Evolutionary conservation across 352 stramenopile genomes (phyloP), one percentile per base, ranked within the genome.

Genomic region (Pythium scleroteichum): DNA sequence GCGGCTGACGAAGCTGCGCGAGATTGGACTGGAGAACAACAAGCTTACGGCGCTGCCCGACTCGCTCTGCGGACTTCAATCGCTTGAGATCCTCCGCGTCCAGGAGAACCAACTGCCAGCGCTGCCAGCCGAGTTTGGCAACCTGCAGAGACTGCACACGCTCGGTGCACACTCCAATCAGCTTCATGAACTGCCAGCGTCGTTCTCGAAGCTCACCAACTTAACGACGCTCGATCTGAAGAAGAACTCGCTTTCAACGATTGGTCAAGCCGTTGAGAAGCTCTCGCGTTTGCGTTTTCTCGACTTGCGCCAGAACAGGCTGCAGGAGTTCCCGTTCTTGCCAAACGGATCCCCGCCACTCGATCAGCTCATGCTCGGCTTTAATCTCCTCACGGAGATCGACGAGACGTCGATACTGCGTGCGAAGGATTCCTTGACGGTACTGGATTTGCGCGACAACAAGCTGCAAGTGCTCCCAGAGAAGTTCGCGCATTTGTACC

Each of bases 391-490:
- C 0, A 53, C 57, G 5, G 46, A 66, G 20, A 72, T 94, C n/a
- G 66, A 78, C 24, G 75, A 78, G 5, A 54, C 64, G 2, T 74
- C 75, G 9, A 62, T 92, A 20, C 20, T 84, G 46, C 62, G 66
- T 29, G 80, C 78, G 16, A 82, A 87, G 57, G 67, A 90, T 20
- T 77, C 81, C 9, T 61, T 95, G 29, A 91, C 81, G 0, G 79
- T 94, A 6, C 40, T 95, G 3, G 85, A 93, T 54, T 41, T 93
- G 13, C 76, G 85, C 51, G 87, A 95, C 45, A 95, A 95, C 64
- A 91, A 90, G 27, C 69, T 95, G 41, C 58, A 76, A 24, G 45
- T 32, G 26, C 59, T 95, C 27, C 78, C 81, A 2, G 73, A 84
- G 3, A 72, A 62, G 8, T 80, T 94, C 22, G 75, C 76, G 16